phyloP scores from a whole-genome alignment of 2,329 filamentous ascomycete genomes.

The Helminthosporium solani region DNA sequence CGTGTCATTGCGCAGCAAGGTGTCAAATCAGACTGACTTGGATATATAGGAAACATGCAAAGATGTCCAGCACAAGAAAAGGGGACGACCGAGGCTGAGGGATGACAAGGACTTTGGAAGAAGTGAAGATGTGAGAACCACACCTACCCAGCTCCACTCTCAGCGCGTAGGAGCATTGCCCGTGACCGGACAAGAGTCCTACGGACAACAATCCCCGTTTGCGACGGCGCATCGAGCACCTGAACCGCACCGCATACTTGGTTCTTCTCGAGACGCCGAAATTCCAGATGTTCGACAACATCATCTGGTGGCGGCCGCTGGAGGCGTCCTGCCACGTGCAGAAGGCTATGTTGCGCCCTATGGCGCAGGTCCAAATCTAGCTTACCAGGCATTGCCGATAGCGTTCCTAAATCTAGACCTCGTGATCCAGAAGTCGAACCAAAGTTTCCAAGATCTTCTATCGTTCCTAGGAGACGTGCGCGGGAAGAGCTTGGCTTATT shows the following conservation, averaged over 20 bases:
- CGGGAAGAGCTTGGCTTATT: conserved; percentile 45
- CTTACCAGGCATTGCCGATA: conserved; percentile 32
- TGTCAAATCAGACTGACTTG: conserved; percentile 13
- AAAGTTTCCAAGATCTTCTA: conserved; percentile 47
- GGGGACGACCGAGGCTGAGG: conserved; percentile 73
- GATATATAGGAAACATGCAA: conserved; percentile 66
- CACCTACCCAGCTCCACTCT: conserved; percentile 25
- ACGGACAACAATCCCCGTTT: conserved; percentile 24
- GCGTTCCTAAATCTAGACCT: conserved; percentile 52
- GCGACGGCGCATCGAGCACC: conserved; percentile 21
- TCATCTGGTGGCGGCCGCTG: conserved; percentile 14
- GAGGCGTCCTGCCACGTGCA: conserved; percentile 15
- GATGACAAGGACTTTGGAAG: conserved; percentile 51
- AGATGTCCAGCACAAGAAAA: conserved; percentile 84
- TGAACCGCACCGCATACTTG: conserved; percentile 25
- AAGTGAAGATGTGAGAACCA: conserved; percentile 30
- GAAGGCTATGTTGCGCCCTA: conserved; percentile 27
- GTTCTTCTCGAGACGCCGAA: conserved; percentile 20
- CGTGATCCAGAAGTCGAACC: conserved; percentile 49
- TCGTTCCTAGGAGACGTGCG: conserved; percentile 39
- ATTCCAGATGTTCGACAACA: conserved; percentile 17
- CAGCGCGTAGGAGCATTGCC: conserved; percentile 27
- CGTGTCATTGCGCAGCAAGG: not conserved
- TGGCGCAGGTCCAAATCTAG: conserved; percentile 23
- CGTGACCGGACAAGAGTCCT: conserved; percentile 19